Base-by-base conservation (phyloP, 2,329 filamentous ascomycete genomes). In the Colletotrichum falcatum region DNA sequence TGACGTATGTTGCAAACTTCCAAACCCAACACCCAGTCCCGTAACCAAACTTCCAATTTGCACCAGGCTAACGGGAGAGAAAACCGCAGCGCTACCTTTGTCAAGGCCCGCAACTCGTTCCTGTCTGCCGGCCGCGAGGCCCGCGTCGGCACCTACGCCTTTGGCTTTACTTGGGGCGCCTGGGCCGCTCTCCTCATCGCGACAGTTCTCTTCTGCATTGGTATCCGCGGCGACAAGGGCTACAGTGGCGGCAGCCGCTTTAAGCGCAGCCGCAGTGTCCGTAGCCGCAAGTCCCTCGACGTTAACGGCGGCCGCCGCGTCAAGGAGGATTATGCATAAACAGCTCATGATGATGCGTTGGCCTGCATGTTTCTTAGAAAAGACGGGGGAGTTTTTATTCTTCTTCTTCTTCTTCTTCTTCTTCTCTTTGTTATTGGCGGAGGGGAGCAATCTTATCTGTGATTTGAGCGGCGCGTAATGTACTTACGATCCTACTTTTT, bases 161-260 rank as follows among this genome's bases (percentile, higher is more conserved):
- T 94, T 77, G 93, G 88, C 54, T 95, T 94, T 82, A 90, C 89
- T 73, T 96, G 93, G 93, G 90, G 86, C 20, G 87, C 92, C 1
- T 89, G 90, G 81, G 88, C 87, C 12, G 87, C 87, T 64, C 87
- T 93, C 75, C 82, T 94, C 74, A 79, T 95, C 73, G 87, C 91
- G 20, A 88, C 87, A 5, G 74, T 93, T 37, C 82, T 94, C 68
- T 93, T 94, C 83, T 92, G 87, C 79, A 65, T 90, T 39, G 89
- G 89, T 62, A 87, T 88, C 35, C 83, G 88, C 48, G 82, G 84
- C 61, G 83, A 84, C 70, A 84, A 85, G 73, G 78, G 62, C 71
- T 49, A 76, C 73, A 78, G 80, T 49, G 77, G 82, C 71, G 78
- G 81, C 73, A 78, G 81, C 73, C 78, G 80, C 55, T 82, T 81